A percentile compares a stretch with the other conserved stretches of the same genome.
phyloP scores from a whole-genome alignment of 768 basidiomycete genomes.

The Kwoniella dendrophila region DNA sequence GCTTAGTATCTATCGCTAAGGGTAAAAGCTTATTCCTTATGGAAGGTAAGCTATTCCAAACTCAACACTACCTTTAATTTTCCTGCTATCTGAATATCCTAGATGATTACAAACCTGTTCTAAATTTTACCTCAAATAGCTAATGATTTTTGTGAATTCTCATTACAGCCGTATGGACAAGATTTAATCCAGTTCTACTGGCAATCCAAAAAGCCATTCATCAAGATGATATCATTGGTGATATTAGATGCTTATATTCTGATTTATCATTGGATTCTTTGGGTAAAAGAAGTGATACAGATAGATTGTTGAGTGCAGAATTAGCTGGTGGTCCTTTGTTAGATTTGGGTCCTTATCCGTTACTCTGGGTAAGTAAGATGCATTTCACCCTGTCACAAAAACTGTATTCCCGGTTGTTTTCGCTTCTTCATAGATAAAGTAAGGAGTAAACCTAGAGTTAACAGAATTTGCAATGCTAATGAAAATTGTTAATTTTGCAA shows the following conservation, averaged over 20 bases:
- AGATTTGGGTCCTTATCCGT: conserved; percentile 52
- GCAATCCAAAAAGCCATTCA: conserved; percentile 48
- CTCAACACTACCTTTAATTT: not conserved
- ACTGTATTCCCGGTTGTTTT: too few species aligned
- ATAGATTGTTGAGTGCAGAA: conserved; percentile 49
- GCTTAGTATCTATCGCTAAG: conserved; percentile 48
- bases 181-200: conserved; percentile 52
- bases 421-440: too few species aligned
- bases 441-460: not conserved
- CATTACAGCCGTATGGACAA: conserved; percentile 50
- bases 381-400: too few species aligned
- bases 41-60: conserved; percentile 46
- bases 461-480: not conserved
- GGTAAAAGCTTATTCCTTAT: conserved; percentile 54
- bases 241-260: conserved; percentile 42
- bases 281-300: conserved; percentile 31
- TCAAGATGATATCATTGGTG: conserved; percentile 47
- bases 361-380: conserved; percentile 32
- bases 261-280: conserved; percentile 50
- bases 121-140: not conserved
- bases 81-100: not conserved
- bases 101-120: not conserved
- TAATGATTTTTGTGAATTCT: not conserved
- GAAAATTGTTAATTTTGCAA: not conserved
- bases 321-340: conserved; percentile 54